Conservation (phyloP, 768 basidiomycete genomes). For the Boletus rufocinnamomeus region DNA sequence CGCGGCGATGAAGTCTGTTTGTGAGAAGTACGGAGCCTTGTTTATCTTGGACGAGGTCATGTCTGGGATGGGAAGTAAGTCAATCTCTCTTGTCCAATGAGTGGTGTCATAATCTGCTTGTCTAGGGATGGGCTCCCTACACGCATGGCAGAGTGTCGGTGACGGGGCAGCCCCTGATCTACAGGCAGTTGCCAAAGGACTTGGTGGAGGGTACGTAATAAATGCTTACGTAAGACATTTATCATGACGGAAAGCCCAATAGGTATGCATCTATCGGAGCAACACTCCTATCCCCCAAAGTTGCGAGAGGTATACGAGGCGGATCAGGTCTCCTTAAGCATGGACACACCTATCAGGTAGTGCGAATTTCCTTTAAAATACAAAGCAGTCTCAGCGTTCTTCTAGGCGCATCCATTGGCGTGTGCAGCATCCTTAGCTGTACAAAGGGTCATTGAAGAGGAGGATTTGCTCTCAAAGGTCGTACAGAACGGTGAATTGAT, state of each 20-base stretch:
- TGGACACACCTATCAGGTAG: slow-evolving; percentile 83
- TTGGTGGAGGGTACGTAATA: slow-evolving; percentile 75
- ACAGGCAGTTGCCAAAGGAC: slow-evolving; percentile 87
- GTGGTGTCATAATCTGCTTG: not conserved
- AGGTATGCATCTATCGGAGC: slow-evolving; percentile 86
- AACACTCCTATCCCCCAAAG: slow-evolving; percentile 68
- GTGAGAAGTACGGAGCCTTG: slow-evolving; percentile 67
- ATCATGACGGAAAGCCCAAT: slow-evolving; percentile 11
- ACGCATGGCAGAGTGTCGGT: slow-evolving; percentile 84
- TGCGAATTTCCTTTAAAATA: not conserved
- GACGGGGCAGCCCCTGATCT: slow-evolving; percentile 80
- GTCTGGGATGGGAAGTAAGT: slow-evolving; percentile 88
- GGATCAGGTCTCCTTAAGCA: slow-evolving; percentile 79
- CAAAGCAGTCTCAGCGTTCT: slow-evolving; percentile 6
- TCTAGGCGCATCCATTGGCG: slow-evolving; percentile 68
- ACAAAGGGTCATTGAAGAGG: slow-evolving; percentile 66
- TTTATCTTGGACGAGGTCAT: slow-evolving; percentile 92
- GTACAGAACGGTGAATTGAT: slow-evolving; percentile 62
- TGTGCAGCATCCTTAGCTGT: slow-evolving; percentile 84
- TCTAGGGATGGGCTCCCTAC: slow-evolving; percentile 81
- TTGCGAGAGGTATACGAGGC: slow-evolving; percentile 68
- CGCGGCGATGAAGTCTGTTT: slow-evolving; percentile 80
- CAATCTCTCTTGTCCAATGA: not conserved
- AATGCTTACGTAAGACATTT: not conserved
- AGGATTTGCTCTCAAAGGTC: slow-evolving; percentile 70